Conservation (phyloP, 2,329 filamentous ascomycete species). For the Diaporthe vexans region DNA sequence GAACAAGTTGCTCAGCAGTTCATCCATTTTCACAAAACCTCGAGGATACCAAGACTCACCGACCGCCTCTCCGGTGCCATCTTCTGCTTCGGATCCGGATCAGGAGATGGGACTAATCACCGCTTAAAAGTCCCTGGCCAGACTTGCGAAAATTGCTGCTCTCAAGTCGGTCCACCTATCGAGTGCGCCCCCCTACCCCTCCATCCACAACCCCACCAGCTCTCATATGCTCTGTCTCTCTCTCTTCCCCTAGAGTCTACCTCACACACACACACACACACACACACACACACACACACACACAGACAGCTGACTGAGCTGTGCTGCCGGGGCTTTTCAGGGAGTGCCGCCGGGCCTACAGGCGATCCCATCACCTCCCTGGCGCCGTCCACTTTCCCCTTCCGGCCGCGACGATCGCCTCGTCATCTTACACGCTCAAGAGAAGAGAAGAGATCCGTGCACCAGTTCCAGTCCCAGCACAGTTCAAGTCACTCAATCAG, state of each 20-base stretch:
- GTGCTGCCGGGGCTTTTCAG: slow-evolving; percentile 25
- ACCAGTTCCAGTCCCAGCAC: neutral
- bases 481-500: neutral
- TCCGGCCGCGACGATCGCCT: slow-evolving; percentile 16
- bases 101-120: neutral
- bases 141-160: slow-evolving; percentile 12
- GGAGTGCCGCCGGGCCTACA: slow-evolving; percentile 2
- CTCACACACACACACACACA: neutral
- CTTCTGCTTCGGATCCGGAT: slow-evolving; percentile 15
- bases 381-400: neutral
- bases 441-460: neutral
- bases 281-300: neutral
- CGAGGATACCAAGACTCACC: neutral
- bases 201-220: neutral
- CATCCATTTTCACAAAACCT: slow-evolving; percentile 1
- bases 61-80: slow-evolving; percentile 3
- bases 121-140: slow-evolving; percentile 17
- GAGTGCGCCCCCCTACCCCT: neutral
- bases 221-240: neutral
- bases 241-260: neutral
- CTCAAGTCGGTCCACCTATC: neutral
- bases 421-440: neutral
- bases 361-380: neutral
- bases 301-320: slow-evolving; percentile 15
- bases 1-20: neutral